Evolutionary conservation across 2,329 filamentous ascomycete genomes (phyloP), one percentile per base, ranked within the genome.

Genomic region (Aureobasidium namibiae): DNA sequence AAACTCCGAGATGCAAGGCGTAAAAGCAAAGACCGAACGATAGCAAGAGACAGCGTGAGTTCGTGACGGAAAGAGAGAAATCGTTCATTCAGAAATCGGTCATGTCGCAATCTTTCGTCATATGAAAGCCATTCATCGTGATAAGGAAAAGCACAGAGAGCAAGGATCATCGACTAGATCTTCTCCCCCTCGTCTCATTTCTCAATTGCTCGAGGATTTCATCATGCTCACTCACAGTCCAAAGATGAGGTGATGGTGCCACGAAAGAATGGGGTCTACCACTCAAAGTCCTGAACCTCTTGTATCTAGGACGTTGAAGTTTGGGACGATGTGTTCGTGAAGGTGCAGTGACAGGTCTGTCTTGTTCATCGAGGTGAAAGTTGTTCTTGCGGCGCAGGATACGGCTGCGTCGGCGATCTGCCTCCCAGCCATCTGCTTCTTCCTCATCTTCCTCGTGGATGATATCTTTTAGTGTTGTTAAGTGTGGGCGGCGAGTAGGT

Each of bases 181-280:
- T 21, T 57, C 54, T 44, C 31, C 41, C 54, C 29, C 54, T 57
- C 41, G 38, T 41, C 11, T 54, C 50, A 38, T 29, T 36, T 21
- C 53, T 45, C 39, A 56, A 18, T 23, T 39, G 38, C 39, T 48
- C 42, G 26, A 57, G 13, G 14, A 52, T 70, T 62, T 74, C 72
- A 34, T 70, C 71, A 8, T 73, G 73, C 61, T 75, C 73, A 45
- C 71, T 69, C 29, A 75, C 72, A 21, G 73, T 75, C 65, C 74
- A 75, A 0, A 75, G 66, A 52, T 74, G 73, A 1, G 69, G 69
- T 60, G 71, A 73, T 14, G 73, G 73, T 56, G 73, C 73, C 21
- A 72, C 65, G 70, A 73, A 75, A 49, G 73, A 74, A 61, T 75
- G 73, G 21, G 70, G 68, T 52, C 72, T 69, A 16, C 73, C 72